phyloP scores from a whole-genome alignment of 805 yeast species.

The Dipodascus albidus region DNA sequence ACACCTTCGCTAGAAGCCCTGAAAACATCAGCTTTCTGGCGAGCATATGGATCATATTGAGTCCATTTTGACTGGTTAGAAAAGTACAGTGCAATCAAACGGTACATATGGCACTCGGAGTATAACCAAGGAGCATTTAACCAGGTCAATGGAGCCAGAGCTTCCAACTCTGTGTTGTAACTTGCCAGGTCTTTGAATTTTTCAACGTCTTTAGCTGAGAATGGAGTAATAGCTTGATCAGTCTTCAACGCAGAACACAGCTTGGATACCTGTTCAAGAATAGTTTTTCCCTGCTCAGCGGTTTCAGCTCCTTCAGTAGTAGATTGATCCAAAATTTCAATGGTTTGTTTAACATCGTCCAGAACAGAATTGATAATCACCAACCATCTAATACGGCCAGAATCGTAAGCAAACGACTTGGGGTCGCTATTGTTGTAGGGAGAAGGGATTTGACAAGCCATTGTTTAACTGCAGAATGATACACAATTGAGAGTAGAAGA shows the following conservation, averaged over 20 bases:
- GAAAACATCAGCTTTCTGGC: constrained; percentile 64
- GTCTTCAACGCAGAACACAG: constrained; percentile 28
- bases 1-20: constrained; percentile 66
- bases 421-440: constrained; percentile 52
- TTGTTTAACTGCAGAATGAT: not conserved
- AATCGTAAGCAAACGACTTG: constrained; percentile 70
- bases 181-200: constrained; percentile 31
- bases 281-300: constrained; percentile 35
- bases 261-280: constrained; percentile 31
- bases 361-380: constrained; percentile 59
- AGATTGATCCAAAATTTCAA: constrained; percentile 17
- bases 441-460: not conserved
- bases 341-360: constrained; percentile 41
- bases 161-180: constrained; percentile 46
- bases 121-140: constrained; percentile 81
- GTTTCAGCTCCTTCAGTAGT: constrained; percentile 17
- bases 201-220: constrained; percentile 18
- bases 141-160: constrained; percentile 43
- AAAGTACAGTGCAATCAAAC: constrained; percentile 28
- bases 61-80: constrained; percentile 31
- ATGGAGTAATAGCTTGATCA: constrained; percentile 33
- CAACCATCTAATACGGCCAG: constrained; percentile 82
- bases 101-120: constrained; percentile 76
- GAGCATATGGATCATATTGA: constrained; percentile 61
- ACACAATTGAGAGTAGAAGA: not conserved